These are phyloP conservation scores for Mortierella antarctica DNA, from an alignment of 192 early-diverging fungal genomes.

Conservation along the genomic window DNA sequence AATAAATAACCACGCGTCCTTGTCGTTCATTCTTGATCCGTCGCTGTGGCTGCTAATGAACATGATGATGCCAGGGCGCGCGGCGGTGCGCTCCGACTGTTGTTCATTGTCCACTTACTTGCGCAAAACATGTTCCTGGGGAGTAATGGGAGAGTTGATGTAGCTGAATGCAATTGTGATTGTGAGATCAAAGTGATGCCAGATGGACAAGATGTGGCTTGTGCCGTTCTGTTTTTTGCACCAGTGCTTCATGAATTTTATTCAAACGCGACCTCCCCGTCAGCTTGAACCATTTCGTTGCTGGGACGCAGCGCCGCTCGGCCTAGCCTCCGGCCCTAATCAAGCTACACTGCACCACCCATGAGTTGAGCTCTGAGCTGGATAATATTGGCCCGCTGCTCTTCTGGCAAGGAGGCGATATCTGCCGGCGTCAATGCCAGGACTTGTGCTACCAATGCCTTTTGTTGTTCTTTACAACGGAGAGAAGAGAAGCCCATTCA, in stretches of 20 bases:
- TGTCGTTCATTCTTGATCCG: no score
- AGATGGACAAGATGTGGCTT: not conserved
- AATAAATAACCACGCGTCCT: not conserved
- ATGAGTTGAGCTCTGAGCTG: conserved; percentile 57
- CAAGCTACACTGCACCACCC: conserved; percentile 17
- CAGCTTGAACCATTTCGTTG: no score
- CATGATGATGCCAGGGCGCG: not conserved
- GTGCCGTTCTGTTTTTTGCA: not conserved
- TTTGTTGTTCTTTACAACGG: conserved; percentile 66
- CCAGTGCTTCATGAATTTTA: not conserved
- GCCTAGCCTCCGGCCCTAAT: not conserved
- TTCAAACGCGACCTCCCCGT: not conserved
- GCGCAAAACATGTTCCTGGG: conserved; percentile 53
- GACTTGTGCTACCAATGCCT: conserved; percentile 82
- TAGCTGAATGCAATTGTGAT: not conserved
- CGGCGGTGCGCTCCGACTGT: not conserved
- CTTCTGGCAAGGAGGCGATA: conserved; percentile 80
- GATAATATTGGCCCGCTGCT: conserved; percentile 78
- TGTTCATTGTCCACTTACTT: conserved; percentile 31
- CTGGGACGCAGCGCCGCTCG: no score
- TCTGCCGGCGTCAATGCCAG: conserved; percentile 85
- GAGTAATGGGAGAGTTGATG: conserved; percentile 9
- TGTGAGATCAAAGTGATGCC: not conserved
- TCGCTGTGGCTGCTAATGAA: no score
- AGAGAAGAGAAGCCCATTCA: conserved; percentile 1